A percentile compares a stretch with the other conserved stretches of the same genome.
phyloP scores from a whole-genome alignment of 805 yeast species.

The Candida corydali region DNA sequence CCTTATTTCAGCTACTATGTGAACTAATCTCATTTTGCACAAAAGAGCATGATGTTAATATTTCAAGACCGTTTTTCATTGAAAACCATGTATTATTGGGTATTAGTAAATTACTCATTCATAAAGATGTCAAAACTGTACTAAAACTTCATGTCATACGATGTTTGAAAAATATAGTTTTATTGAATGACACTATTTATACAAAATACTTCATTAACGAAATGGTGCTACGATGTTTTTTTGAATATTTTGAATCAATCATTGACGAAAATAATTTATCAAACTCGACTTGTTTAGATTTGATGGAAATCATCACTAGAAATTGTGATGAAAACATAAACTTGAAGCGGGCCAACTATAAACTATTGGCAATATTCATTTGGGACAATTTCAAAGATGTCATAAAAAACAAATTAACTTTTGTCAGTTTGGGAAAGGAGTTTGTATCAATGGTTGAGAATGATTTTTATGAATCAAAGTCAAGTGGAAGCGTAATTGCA shows the following conservation, averaged over 20 bases:
- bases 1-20: constrained; percentile 55
- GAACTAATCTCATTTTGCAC: constrained; percentile 69
- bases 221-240: constrained; percentile 46
- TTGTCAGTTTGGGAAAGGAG: constrained; percentile 27
- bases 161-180: constrained; percentile 59
- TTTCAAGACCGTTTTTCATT: constrained; percentile 60
- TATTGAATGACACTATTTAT: constrained; percentile 60
- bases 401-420: constrained; percentile 19
- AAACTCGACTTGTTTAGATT: constrained; percentile 71
- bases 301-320: constrained; percentile 44
- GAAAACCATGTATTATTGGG: constrained; percentile 57
- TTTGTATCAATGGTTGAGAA: constrained; percentile 21
- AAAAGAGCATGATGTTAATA: constrained; percentile 53
- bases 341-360: constrained; percentile 19
- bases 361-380: constrained; percentile 26
- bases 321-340: constrained; percentile 18
- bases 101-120: constrained; percentile 44
- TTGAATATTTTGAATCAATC: constrained; percentile 46
- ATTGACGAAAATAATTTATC: constrained; percentile 55
- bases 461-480: constrained; percentile 8
- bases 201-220: constrained; percentile 53
- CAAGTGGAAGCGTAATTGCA: background rate
- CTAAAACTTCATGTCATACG: constrained; percentile 65
- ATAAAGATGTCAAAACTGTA: constrained; percentile 40
- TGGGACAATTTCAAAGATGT: constrained; percentile 23